Evolutionary conservation across 345 rosid genomes (phyloP).

Genomic region (Passiflora organensis): DNA sequence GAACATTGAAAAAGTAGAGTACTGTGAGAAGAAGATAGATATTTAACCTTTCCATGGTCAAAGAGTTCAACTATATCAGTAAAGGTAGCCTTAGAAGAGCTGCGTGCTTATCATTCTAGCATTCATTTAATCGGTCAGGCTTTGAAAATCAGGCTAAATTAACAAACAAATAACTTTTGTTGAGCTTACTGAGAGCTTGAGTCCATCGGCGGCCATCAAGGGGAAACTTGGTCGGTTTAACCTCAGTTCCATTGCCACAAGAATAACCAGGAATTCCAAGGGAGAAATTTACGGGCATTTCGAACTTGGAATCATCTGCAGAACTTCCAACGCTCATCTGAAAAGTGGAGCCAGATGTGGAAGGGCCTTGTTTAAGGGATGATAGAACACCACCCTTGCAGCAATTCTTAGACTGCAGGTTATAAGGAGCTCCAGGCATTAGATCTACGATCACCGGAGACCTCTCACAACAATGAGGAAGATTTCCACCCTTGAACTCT

Average conservation of each 20-base stretch:
- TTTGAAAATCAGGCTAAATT: not conserved
- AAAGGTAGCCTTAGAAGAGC: too few relatives aligned
- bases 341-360: constrained; percentile 41
- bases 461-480: constrained; percentile 69
- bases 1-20: not conserved
- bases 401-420: constrained; percentile 51
- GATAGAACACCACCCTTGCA: constrained; percentile 73
- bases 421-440: constrained; percentile 59
- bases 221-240: constrained; percentile 40
- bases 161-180: not conserved
- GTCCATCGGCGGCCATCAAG: constrained; percentile 72
- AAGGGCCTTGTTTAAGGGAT: constrained; percentile 52
- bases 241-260: constrained; percentile 39
- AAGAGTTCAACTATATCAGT: too few relatives aligned
- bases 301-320: constrained; percentile 12
- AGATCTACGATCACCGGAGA: constrained; percentile 64
- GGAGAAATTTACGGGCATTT: constrained; percentile 51
- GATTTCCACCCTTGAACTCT: constrained; percentile 29
- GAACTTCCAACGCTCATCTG: constrained; percentile 30
- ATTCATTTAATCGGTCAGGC: too few relatives aligned
- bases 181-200: constrained; percentile 57
- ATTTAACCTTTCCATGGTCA: too few relatives aligned
- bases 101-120: too few relatives aligned
- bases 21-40: not conserved
- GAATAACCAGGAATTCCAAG: constrained; percentile 67